Conservation (phyloP, 768 basidiomycete genomes). For the Podaxis pistillaris region DNA sequence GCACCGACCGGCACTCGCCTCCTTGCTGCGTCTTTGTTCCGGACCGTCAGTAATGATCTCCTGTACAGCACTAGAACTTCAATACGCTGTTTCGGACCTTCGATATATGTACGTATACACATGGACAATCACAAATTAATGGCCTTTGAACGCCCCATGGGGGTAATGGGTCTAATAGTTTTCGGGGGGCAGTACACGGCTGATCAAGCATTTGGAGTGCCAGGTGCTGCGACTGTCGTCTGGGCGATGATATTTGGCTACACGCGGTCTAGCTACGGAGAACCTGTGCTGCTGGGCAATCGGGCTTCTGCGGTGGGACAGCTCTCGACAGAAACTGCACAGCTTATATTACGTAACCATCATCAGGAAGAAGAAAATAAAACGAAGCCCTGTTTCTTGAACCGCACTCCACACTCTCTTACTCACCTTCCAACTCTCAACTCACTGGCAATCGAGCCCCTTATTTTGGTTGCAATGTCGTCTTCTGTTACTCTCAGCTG, state of each 20-base stretch:
- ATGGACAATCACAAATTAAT: background rate
- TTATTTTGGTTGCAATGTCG: background rate
- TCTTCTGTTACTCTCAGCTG: constrained; percentile 13
- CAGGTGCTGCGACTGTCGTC: background rate
- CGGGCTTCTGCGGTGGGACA: background rate
- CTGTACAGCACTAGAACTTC: background rate
- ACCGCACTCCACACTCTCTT: constrained; percentile 1
- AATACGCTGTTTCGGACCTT: background rate
- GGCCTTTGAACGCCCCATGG: background rate
- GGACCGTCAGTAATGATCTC: background rate
- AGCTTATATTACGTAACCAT: constrained; percentile 10
- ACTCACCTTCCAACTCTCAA: background rate
- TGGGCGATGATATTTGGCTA: background rate
- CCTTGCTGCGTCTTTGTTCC: background rate
- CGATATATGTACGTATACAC: background rate
- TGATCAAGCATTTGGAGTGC: background rate
- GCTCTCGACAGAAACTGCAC: background rate
- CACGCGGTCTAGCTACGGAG: background rate
- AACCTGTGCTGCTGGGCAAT: background rate
- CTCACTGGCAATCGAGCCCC: background rate
- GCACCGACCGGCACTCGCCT: too few species aligned
- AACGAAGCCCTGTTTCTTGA: background rate
- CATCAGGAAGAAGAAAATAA: background rate
- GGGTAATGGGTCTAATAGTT: background rate
- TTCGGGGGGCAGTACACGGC: background rate